Evolutionary conservation across 805 yeast species (phyloP), one percentile per base, ranked within the genome.

Genomic region (Zygosaccharomyces siamensis): DNA sequence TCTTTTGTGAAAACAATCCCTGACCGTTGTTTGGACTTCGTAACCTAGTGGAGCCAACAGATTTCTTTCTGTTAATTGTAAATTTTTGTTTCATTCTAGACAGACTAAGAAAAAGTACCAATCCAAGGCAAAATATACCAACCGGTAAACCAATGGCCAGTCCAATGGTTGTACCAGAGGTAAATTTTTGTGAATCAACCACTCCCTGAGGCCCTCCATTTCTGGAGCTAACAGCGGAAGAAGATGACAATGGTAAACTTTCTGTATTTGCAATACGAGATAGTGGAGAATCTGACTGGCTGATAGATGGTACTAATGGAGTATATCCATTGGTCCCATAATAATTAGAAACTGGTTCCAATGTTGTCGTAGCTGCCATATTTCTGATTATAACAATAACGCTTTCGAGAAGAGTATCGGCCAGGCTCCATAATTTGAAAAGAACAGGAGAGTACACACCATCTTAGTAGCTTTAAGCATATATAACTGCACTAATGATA

Each of bases 121-220:
- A 39, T 2, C 59, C 61, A 6, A 62, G 46, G 36, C 56, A 52
- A 43, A 63, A 60, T 7, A 65, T 47, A 1, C 65, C 68, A 11
- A 65, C 50, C 2, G 69, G 69, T 14, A 65, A 47, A 1, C 69
- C 69, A 21, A 65, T 56, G 4, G 67, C 55, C n/a, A 65, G 45
- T 1, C 63, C 69, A 26, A 65, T 44, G 4, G 52, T 51, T 12
- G 43, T 23, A 5, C 48, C 51, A 2, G 60, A 55, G 2, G 53
- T 45, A 23, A 50, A 46, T 27, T 51, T 49, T 7, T 51, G 38
- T 3, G 41, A 39, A 24, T 45, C 46, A 7, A 43, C 40, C 27
- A 46, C 42, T 14, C 33, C 44, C 16, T 33, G 44, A 10, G 43
- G 20, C 4, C 44, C 46, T 14, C 33, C 28, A 20, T 23, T 35